Base-by-base conservation (phyloP, 768 basidiomycete species). In the Lentinula detonsa region DNA sequence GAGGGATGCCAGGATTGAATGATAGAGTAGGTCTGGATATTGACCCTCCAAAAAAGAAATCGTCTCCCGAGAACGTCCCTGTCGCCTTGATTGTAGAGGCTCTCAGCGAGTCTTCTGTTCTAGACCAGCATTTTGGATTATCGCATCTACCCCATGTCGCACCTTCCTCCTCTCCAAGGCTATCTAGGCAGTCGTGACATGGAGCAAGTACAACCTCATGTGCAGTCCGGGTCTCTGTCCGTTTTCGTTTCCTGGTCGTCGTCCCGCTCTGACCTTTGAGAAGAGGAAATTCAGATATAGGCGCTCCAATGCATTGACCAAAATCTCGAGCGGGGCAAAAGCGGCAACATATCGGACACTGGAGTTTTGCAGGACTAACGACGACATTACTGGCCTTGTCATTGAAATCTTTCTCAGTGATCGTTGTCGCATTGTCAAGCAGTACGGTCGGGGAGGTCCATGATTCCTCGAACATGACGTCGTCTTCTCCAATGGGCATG, bases 91-190 rank as follows among this genome's bases (percentile, higher is more conserved):
- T 48, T n/a, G 42, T 43, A n/a, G 33, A 33, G 21, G 31, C 35
- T 31, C 11, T 31, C 13, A n/a, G 3, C 34, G 52, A 18, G 6
- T 49, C 50, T 52, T 37, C 35, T 28, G 28, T 28, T 34, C 59
- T 37, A 15, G 59, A 60, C 59, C 59, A 60, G 28, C 59, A 60
- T 9, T 42, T 42, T 28, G 59, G 33, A 28, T 60, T 60, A 48
- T 60, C 59, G 31, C 59, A 60, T 52, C 59, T 60, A 10, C 59
- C 59, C 59, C 59, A 60, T 6, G 50, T 52, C 7, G 16, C 45
- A 21, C 59, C 59, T 42, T 60, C 59, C 10, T 60, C 59, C 52
- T 60, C 59, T 7, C 59, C 59, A 42, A 60, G 45, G 8, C n/a
- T 40, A 33, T 60, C 59, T 1, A 60, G 39, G 39, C 59, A 60